These are phyloP conservation scores for Penicillium sp. DNA, from an alignment of 2,329 filamentous ascomycete species.

Conservation along the genomic window DNA sequence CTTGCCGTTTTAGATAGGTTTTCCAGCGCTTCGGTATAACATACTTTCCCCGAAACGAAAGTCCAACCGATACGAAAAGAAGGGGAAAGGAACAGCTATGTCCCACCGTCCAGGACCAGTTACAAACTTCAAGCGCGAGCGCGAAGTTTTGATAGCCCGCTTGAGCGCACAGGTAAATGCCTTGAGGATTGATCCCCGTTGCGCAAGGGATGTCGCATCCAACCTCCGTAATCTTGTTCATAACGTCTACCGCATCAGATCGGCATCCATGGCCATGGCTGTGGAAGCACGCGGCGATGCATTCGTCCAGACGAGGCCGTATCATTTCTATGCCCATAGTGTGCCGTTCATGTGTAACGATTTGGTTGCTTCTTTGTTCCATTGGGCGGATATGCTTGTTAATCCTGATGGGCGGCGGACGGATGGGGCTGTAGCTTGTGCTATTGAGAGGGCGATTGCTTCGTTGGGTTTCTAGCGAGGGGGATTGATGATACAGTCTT, in stretches of 20 bases:
- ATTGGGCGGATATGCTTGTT: constrained; percentile 8
- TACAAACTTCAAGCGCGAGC: not conserved
- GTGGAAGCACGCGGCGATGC: not conserved
- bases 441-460: not conserved
- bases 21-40: too few species aligned
- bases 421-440: not conserved
- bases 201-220: constrained; percentile 11
- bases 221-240: constrained; percentile 10
- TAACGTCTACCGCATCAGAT: not conserved
- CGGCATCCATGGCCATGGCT: constrained; percentile 3
- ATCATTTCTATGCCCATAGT: not conserved
- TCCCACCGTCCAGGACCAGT: not conserved
- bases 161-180: not conserved
- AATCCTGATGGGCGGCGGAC: constrained; percentile 3
- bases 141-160: not conserved
- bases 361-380: constrained; percentile 2
- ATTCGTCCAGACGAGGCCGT: not conserved
- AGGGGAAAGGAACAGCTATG: too few species aligned
- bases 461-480: not conserved
- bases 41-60: too few species aligned
- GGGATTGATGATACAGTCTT: too few species aligned
- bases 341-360: constrained; percentile 1
- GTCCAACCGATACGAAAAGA: too few species aligned
- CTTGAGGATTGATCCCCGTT: constrained; percentile 1
- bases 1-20: not conserved